phyloP scores from a whole-genome alignment of 495 filamentous ascomycete genomes.

The Penicillium crystallinum region DNA sequence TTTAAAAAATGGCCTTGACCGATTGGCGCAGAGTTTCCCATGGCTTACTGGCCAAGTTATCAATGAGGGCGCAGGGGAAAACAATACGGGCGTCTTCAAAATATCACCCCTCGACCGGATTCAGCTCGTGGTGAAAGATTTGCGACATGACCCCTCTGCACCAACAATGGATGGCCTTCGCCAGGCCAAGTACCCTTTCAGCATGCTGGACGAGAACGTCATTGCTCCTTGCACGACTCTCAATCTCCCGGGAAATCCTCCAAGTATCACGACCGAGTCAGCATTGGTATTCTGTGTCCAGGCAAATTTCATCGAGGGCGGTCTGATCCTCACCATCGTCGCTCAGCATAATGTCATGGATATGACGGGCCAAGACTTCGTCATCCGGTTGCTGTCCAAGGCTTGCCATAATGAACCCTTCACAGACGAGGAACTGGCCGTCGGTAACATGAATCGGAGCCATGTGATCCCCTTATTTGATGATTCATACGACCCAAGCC shows the following conservation, averaged over 20 bases:
- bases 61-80: conserved; percentile 30
- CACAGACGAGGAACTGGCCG: conserved; percentile 37
- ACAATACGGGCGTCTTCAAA: conserved; percentile 36
- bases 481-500: conserved; percentile 24
- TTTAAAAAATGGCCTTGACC: conserved; percentile 32
- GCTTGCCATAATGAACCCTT: conserved; percentile 44
- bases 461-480: conserved; percentile 40
- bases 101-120: conserved; percentile 30
- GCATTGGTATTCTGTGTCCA: conserved; percentile 48
- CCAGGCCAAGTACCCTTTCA: conserved; percentile 40
- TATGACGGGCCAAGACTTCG: conserved; percentile 46
- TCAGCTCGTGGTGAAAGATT: conserved; percentile 43
- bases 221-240: conserved; percentile 46
- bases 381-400: conserved; percentile 50
- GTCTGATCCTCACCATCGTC: conserved; percentile 43
- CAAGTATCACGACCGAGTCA: conserved; percentile 16
- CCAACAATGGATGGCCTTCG: conserved; percentile 40
- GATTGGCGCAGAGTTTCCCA: conserved; percentile 39
- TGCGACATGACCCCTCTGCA: conserved; percentile 26
- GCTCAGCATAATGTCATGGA: conserved; percentile 50
- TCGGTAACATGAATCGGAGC: conserved; percentile 41
- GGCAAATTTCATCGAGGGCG: conserved; percentile 47
- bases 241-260: conserved; percentile 13
- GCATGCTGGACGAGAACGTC: conserved; percentile 47
- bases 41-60: conserved; percentile 53